Percentiles rank a stretch among this genome's conserved stretches.
These are phyloP conservation scores for Physcomitrellopsis africana DNA, from an alignment of 225 moss, liverwort and hornwort species.

Conservation along the genomic window DNA sequence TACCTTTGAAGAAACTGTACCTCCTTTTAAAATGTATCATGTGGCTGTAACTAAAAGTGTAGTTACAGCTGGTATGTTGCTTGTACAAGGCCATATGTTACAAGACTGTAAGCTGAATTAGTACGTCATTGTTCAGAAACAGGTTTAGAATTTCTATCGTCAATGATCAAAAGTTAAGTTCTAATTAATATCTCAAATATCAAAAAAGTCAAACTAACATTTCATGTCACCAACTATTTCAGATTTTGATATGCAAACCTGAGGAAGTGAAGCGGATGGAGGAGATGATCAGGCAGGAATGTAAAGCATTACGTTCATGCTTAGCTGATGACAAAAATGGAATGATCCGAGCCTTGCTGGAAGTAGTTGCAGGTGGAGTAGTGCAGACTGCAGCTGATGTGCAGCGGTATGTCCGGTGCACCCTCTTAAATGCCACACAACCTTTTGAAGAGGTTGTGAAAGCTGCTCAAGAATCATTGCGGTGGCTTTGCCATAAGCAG, in stretches of 20 bases:
- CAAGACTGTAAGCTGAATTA: slow-evolving; percentile 17
- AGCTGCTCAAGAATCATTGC: slow-evolving; percentile 83
- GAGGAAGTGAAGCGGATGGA: slow-evolving; percentile 92
- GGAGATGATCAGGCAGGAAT: slow-evolving; percentile 70
- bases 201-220: slow-evolving; percentile 8
- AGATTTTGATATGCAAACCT: slow-evolving; percentile 92
- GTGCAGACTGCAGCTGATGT: slow-evolving; percentile 91
- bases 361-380: slow-evolving; percentile 95
- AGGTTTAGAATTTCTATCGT: background rate
- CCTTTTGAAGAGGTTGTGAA: slow-evolving; percentile 91
- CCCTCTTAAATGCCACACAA: slow-evolving; percentile 88
- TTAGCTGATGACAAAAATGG: slow-evolving; percentile 93
- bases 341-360: slow-evolving; percentile 94
- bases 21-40: background rate
- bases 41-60: background rate
- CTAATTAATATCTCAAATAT: background rate
- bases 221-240: slow-evolving; percentile 32
- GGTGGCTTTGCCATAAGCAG: slow-evolving; percentile 87
- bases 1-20: slow-evolving; percentile 10
- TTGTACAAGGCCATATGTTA: slow-evolving; percentile 12
- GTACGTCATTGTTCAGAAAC: background rate
- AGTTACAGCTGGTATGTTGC: background rate
- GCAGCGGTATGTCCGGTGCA: slow-evolving; percentile 93
- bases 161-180: slow-evolving; percentile 1
- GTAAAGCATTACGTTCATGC: slow-evolving; percentile 86